Evolutionary conservation across 768 basidiomycete species (phyloP).

Genomic region (Xanthoconium purpureum): DNA sequence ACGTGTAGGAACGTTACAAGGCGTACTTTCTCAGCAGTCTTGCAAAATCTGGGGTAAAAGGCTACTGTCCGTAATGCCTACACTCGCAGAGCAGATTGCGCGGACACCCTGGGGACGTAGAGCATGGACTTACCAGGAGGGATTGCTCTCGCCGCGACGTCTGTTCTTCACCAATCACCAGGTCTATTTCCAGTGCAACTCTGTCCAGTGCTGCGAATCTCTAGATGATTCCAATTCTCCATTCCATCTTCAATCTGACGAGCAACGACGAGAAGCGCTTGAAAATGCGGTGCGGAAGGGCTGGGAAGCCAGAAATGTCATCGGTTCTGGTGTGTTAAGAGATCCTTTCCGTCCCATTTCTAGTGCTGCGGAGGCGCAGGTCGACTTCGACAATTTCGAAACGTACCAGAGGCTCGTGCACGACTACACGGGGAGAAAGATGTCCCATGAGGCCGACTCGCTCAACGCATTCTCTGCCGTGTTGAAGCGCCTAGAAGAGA

Average conservation of each 20-base stretch:
- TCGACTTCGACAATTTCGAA: not conserved
- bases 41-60: conserved; percentile 1
- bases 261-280: not conserved
- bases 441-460: conserved; percentile 8
- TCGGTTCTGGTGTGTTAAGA: conserved; percentile 4
- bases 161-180: conserved; percentile 20
- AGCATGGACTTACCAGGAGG: conserved; percentile 20
- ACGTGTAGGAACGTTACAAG: conserved; percentile 7
- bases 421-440: conserved; percentile 1
- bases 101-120: conserved; percentile 12
- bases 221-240: conserved; percentile 7
- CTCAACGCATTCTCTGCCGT: conserved; percentile 17
- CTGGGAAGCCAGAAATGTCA: not conserved
- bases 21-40: conserved; percentile 9
- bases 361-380: not conserved
- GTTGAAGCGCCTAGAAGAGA: conserved; percentile 1
- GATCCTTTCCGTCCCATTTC: conserved; percentile 10
- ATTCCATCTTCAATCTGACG: conserved; percentile 10
- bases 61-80: conserved; percentile 12
- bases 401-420: conserved; percentile 5
- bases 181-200: conserved; percentile 18
- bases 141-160: conserved; percentile 14
- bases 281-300: not conserved
- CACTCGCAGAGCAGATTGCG: not conserved
- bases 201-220: conserved; percentile 11